Evolutionary conservation across 176 grass and related monocot species (phyloP), one percentile per base, ranked within the genome.

Genomic region (bread wheat (Triticum aestivum)): DNA sequence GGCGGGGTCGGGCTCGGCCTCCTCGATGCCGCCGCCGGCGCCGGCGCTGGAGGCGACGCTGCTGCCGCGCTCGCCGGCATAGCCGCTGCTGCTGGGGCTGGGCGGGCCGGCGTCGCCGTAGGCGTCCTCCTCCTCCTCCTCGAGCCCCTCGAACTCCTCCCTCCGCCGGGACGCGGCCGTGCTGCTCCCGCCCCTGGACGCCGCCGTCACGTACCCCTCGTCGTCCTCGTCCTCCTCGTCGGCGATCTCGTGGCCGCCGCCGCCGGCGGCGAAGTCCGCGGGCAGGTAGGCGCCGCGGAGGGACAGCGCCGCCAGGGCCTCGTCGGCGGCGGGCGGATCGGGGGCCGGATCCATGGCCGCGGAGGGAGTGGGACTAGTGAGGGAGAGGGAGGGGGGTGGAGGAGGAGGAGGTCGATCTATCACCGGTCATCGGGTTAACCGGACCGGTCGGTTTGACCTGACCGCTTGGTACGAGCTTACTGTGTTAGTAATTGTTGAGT

Each of bases 51-150:
- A 97, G 24, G 79, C 87, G 71, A 89, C 84, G 79, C 97, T 98
- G 79, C 92, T 94, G 34, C 97, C 97, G 20, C 94, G 84, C 94
- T 96, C 94, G 6, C 90, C 97, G 11, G 94, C 97, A 68, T 96
- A 99, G 73, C 94, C 94, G 58, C 93, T 94, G 76, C 97, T 96
- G 82, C 97, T 93, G 76, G 97, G 92, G 81, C 94, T 99, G 32
- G 88, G 90, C 12, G 89, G 94, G 33, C 61, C 87, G 11, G 79
- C 56, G 52, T 94, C 87, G n/a, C 88, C 90, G 11, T 75, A 86
- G 3, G 35, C 86, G 9, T 81, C 85, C 45, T 87, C 58, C 62
- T 72, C 86, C 15, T 72, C 86, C 15, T 86, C 79, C 39, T 86
- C 82, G 42, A 85, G 68, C 29, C 82, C 86, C 54, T 88, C 65